Base-by-base conservation (phyloP, 2,329 filamentous ascomycete genomes). In the Clarireedia hainanense region DNA sequence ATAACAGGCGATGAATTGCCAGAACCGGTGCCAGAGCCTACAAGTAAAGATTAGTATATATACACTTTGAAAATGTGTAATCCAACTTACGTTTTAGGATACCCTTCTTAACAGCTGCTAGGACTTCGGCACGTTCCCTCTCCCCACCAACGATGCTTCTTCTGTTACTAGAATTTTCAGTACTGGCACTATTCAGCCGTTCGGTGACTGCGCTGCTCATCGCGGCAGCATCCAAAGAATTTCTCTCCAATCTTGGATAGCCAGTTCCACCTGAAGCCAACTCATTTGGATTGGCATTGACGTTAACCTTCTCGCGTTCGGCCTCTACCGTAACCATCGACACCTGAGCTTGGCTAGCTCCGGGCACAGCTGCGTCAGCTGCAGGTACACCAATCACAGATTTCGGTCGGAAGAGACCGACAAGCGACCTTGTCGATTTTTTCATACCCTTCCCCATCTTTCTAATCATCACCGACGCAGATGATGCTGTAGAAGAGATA, bases 391-490 rank as follows among this genome's bases (percentile, higher is more conserved):
- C 91, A 64, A 92, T 81, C 15, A 95, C 79, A 1, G 92, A 97
- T 71, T 97, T 99, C 0, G 94, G 92, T 60, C 94, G 81, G 75
- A 99, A 99, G 6, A 99, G 78, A 26, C 94, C 94, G 63, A 95
- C 95, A 53, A 99, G 81, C 24, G 91, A 96, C 48, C 91, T 82
- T 17, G 87, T 88, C 51, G 90, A 86, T 73, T 94, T 95, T 80
- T 96, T 97, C 84, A 97, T 88, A n/a, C 92, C 91, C 62, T 91
- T 90, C 55, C 94, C 94, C 94, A 99, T 99, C 76, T 99, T 99
- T 52, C 94, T 85, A 63, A 99, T 88, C 89, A 95, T 95, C 65
- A 95, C 84, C 30, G 90, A 95, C 36, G 89, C 89, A 20, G 89
- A 95, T 6, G 90, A 95, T 20, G 89, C 89, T 9, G 89, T 95